Evolutionary conservation across 306 rosid genomes (phyloP).

Genomic region (Vigna hirtella): DNA sequence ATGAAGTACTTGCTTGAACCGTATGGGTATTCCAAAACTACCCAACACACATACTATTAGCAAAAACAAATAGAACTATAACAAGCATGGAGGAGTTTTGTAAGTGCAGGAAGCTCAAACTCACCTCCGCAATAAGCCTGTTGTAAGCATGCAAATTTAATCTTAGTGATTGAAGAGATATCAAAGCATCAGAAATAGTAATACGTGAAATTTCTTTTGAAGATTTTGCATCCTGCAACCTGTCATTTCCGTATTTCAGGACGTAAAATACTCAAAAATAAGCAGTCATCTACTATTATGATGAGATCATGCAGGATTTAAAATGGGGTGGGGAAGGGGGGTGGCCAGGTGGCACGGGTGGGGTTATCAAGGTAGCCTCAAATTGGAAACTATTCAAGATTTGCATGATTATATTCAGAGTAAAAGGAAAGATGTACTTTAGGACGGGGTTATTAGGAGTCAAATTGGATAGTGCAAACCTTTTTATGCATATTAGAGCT

Average conservation of each 20-base stretch:
- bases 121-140: slow-evolving; percentile 80
- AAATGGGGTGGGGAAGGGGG: not conserved
- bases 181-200: slow-evolving; percentile 57
- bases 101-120: slow-evolving; percentile 33
- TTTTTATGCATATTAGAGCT: slow-evolving; percentile 58
- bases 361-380: slow-evolving; percentile 36
- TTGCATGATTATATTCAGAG: slow-evolving; percentile 32
- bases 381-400: slow-evolving; percentile 21
- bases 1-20: slow-evolving; percentile 14
- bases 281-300: slow-evolving; percentile 13
- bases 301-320: slow-evolving; percentile 27
- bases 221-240: slow-evolving; percentile 67
- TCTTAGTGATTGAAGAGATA: slow-evolving; percentile 64
- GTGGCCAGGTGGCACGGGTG: not conserved
- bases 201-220: slow-evolving; percentile 60
- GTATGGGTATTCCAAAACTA: slow-evolving; percentile 18
- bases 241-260: slow-evolving; percentile 46
- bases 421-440: slow-evolving; percentile 35
- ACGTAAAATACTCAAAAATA: slow-evolving; percentile 12
- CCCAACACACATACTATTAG: not conserved
- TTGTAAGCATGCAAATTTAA: slow-evolving; percentile 77
- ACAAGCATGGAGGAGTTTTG: not conserved
- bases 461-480: slow-evolving; percentile 51
- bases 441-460: slow-evolving; percentile 18
- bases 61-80: slow-evolving; percentile 19